These are phyloP conservation scores for Boletus albobrunnescens DNA, from an alignment of 1,284 basidiomycete genomes.

Conservation along the genomic window DNA sequence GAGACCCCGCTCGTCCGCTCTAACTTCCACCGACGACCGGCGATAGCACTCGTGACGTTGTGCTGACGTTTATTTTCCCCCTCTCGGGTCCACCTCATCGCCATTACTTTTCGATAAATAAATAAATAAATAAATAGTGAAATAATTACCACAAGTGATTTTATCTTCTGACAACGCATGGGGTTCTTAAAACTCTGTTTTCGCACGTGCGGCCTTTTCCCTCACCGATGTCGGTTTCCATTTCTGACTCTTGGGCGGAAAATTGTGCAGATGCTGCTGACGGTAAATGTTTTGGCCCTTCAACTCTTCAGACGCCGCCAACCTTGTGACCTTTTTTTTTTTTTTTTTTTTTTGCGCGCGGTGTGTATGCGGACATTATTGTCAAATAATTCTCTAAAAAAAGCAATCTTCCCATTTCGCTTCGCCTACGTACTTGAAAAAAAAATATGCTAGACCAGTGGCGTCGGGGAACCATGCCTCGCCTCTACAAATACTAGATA, in stretches of 20 bases:
- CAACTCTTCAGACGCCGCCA: constrained; percentile 1
- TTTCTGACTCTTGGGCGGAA: constrained; percentile 3
- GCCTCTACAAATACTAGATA: constrained; percentile 27
- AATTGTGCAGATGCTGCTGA: no score
- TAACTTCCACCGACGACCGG: constrained; percentile 7
- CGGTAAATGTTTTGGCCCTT: not conserved
- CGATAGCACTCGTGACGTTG: constrained; percentile 1
- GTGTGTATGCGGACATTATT: constrained; percentile 5
- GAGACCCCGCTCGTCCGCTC: not conserved
- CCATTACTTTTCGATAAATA: constrained; percentile 12
- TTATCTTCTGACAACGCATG: constrained; percentile 10
- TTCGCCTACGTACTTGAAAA: constrained; percentile 4
- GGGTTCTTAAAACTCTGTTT: constrained; percentile 6
- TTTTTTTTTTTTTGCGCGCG: not conserved
- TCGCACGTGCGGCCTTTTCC: constrained; percentile 12
- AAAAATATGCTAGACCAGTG: constrained; percentile 1
- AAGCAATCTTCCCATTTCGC: constrained; percentile 12
- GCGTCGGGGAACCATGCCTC: constrained; percentile 6
- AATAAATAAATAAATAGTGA: not conserved
- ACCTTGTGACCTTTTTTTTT: constrained; percentile 3
- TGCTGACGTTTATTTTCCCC: not conserved
- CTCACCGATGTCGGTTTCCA: not conserved
- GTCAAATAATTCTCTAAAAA: constrained; percentile 1
- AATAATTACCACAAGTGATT: not conserved
- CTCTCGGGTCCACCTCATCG: constrained; percentile 7